These are phyloP conservation scores for Cyberlindnera galapagoensis DNA, from an alignment of 805 yeast genomes.

Conservation along the genomic window DNA sequence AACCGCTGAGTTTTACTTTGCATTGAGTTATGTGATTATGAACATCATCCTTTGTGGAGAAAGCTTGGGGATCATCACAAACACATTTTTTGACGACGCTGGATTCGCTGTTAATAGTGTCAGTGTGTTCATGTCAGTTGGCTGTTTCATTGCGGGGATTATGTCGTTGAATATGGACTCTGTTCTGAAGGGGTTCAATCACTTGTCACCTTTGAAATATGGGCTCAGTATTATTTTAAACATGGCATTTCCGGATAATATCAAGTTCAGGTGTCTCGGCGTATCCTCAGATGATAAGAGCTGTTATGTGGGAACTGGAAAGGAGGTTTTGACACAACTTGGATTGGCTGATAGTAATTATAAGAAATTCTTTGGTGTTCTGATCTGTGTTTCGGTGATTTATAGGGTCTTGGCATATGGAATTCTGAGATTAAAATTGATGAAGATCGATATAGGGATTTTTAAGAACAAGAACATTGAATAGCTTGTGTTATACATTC, in stretches of 20 bases:
- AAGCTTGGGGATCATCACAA: conserved; percentile 75
- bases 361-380: conserved; percentile 30
- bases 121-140: conserved; percentile 58
- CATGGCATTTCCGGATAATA: conserved; percentile 42
- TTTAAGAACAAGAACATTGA: conserved; percentile 2
- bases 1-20: conserved; percentile 59
- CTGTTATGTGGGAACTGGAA: conserved; percentile 50
- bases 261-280: conserved; percentile 43
- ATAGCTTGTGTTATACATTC: too few species aligned
- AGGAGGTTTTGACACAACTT: conserved; percentile 46
- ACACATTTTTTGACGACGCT: conserved; percentile 63
- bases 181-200: conserved; percentile 65
- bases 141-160: conserved; percentile 79
- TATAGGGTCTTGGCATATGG: conserved; percentile 35
- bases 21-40: conserved; percentile 47
- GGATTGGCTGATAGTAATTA: conserved; percentile 27
- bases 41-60: conserved; percentile 71
- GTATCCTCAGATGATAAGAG: conserved; percentile 26
- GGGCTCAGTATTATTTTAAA: conserved; percentile 50
- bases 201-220: conserved; percentile 71
- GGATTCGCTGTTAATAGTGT: conserved; percentile 78
- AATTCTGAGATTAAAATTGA: conserved; percentile 13
- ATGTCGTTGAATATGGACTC: conserved; percentile 72
- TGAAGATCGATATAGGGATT: conserved; percentile 17
- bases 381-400: conserved; percentile 33